Evolutionary conservation across 495 filamentous ascomycete species (phyloP).

Genomic region (Apodospora peruviana): DNA sequence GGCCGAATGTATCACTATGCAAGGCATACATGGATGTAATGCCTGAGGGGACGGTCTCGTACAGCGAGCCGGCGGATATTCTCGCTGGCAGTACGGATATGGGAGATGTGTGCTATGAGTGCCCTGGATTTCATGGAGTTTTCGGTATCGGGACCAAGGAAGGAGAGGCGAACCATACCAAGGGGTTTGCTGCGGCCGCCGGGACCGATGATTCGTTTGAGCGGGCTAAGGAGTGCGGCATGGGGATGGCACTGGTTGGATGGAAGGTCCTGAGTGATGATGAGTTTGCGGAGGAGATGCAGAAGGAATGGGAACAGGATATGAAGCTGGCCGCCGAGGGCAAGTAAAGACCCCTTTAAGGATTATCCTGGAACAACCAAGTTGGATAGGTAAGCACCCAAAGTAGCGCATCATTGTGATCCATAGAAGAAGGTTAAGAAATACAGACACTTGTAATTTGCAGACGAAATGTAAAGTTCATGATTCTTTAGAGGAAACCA

Average conservation of each 20-base stretch:
- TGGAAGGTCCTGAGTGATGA: constrained; percentile 45
- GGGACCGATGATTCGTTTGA: constrained; percentile 43
- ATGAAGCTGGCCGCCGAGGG: constrained; percentile 23
- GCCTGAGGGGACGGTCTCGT: constrained; percentile 33
- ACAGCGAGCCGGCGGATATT: constrained; percentile 35
- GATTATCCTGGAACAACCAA: no score
- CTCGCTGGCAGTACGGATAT: constrained; percentile 38
- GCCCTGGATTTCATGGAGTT: constrained; percentile 53
- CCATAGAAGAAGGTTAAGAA: no score
- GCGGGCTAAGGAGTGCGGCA: constrained; percentile 43
- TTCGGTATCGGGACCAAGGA: constrained; percentile 47
- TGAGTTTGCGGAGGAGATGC: constrained; percentile 34
- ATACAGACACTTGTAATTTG: no score
- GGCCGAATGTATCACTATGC: constrained; percentile 43
- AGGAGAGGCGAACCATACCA: constrained; percentile 47
- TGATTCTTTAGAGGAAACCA: no score
- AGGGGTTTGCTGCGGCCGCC: constrained; percentile 47
- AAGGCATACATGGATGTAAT: constrained; percentile 46
- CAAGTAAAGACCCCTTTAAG: no score
- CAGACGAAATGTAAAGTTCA: no score
- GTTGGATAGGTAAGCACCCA: no score
- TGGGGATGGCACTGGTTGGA: constrained; percentile 52
- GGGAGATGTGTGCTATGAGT: constrained; percentile 54
- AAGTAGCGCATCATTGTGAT: no score
- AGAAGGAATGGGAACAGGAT: constrained; percentile 34